Evolutionary conservation across 352 stramenopile species (phyloP).

Genomic region (Halophytophthora batemanensis): DNA sequence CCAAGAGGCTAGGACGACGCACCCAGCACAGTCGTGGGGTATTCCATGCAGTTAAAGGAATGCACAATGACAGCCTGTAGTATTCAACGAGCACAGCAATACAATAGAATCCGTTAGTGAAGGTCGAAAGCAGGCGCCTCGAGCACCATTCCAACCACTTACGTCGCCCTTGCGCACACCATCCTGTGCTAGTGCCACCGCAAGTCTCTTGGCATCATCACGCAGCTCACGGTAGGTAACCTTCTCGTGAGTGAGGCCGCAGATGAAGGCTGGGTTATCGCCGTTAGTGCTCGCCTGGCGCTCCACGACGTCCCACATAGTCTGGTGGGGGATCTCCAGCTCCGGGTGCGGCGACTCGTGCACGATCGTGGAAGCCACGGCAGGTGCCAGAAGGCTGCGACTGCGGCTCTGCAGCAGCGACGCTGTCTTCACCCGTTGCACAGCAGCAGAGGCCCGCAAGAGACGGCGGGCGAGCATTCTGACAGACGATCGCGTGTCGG

Average conservation of each 20-base stretch:
- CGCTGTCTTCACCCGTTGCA: neutral
- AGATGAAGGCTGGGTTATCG: constrained; percentile 51
- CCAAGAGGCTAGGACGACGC: neutral
- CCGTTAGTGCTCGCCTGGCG: constrained; percentile 29
- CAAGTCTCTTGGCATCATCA: constrained; percentile 32
- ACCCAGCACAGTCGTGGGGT: constrained; percentile 52
- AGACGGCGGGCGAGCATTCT: constrained; percentile 31
- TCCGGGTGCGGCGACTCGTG: constrained; percentile 50
- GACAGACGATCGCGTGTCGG: too few relatives aligned
- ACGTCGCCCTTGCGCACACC: constrained; percentile 52
- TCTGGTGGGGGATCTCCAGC: constrained; percentile 47
- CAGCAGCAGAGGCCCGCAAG: constrained; percentile 11
- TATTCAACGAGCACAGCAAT: neutral
- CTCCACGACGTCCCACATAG: constrained; percentile 45
- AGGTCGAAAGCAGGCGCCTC: constrained; percentile 1
- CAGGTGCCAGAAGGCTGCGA: constrained; percentile 5
- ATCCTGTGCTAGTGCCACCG: constrained; percentile 36
- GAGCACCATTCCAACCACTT: constrained; percentile 3
- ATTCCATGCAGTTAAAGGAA: constrained; percentile 73
- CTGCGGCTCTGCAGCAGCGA: neutral
- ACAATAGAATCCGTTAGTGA: neutral
- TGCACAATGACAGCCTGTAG: constrained; percentile 51
- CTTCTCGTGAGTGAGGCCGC: constrained; percentile 45
- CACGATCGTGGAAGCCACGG: constrained; percentile 45
- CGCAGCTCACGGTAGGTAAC: constrained; percentile 49